Percentiles rank a stretch among this genome's conserved stretches.
These are phyloP conservation scores for Diaporthe sp. DNA, from an alignment of 2,329 filamentous ascomycete species.

Conservation along the genomic window DNA sequence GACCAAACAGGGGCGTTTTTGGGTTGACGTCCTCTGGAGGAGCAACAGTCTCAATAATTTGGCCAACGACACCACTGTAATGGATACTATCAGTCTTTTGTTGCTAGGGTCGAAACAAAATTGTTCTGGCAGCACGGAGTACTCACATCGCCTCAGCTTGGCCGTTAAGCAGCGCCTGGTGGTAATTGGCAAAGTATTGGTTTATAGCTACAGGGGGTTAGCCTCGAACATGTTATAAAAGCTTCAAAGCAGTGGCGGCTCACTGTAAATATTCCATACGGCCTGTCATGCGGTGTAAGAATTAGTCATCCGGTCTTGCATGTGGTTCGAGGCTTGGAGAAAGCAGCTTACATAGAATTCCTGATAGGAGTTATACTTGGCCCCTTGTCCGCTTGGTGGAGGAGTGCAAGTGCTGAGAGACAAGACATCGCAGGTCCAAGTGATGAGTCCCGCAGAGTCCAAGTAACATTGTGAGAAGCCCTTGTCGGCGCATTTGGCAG, in stretches of 20 bases:
- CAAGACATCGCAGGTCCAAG: slow-evolving; percentile 19
- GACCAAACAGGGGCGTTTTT: slow-evolving; percentile 20
- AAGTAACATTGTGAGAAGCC: slow-evolving; percentile 22
- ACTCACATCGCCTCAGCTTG: slow-evolving; percentile 30
- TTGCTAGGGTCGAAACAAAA: too few relatives aligned
- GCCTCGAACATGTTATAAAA: not conserved
- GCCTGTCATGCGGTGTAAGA: not conserved
- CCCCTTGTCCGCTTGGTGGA: slow-evolving; percentile 15
- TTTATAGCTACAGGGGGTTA: not conserved
- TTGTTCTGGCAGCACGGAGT: not conserved
- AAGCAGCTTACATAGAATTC: not conserved
- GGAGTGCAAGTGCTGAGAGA: slow-evolving; percentile 20
- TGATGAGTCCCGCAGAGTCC: slow-evolving; percentile 20
- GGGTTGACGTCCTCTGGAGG: not conserved
- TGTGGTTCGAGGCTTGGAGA: not conserved
- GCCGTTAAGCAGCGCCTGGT: slow-evolving; percentile 23
- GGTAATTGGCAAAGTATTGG: slow-evolving; percentile 24
- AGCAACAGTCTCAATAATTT: not conserved
- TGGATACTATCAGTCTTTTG: not conserved
- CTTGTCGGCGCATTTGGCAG: slow-evolving; percentile 17
- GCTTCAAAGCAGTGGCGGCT: not conserved
- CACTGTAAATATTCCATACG: slow-evolving; percentile 27
- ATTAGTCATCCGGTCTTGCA: not conserved
- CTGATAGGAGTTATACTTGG: slow-evolving; percentile 3
- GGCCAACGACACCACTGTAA: slow-evolving; percentile 8